phyloP scores from a whole-genome alignment of 257 asterid species.

The Scutellaria galericulata region DNA sequence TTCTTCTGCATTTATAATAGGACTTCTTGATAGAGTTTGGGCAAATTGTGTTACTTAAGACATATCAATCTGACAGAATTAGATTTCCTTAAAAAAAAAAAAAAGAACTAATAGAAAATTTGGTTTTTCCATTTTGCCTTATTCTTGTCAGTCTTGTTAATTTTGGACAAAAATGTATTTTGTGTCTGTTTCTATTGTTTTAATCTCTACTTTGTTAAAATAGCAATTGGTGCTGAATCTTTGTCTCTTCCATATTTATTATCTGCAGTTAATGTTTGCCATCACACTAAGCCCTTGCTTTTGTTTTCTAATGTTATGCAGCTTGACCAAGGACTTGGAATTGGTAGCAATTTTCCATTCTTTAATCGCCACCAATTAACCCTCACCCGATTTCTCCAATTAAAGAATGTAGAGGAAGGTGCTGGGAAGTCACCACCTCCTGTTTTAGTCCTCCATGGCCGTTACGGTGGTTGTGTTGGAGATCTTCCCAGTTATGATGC shows the following conservation, averaged over 20 bases:
- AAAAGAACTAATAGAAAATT: no score
- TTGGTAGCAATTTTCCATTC: slow-evolving; percentile 82
- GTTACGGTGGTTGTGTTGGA: slow-evolving; percentile 97
- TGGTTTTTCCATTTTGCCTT: not conserved
- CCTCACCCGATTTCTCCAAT: slow-evolving; percentile 69
- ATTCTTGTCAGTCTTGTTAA: not conserved
- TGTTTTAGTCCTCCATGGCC: slow-evolving; percentile 90
- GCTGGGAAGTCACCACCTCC: slow-evolving; percentile 93
- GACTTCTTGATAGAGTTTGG: slow-evolving; percentile 2
- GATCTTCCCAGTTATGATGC: slow-evolving; percentile 99
- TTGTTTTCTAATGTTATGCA: slow-evolving; percentile 40
- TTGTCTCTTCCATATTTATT: not conserved
- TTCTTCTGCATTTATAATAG: not conserved
- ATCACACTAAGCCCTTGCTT: not conserved
- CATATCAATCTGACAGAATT: slow-evolving; percentile 6
- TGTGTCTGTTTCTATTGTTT: not conserved
- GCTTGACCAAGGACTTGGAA: slow-evolving; percentile 97
- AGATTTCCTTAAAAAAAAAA: not conserved
- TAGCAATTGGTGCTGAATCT: not conserved
- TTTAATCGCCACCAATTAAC: slow-evolving; percentile 96
- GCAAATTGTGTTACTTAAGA: not conserved
- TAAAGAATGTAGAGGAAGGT: slow-evolving; percentile 93
- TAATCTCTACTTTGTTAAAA: not conserved
- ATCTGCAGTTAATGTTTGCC: not conserved
- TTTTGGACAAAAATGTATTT: not conserved